Base-by-base conservation (phyloP, 176 grass and related monocot genomes). In the Oryza glumipatula region DNA sequence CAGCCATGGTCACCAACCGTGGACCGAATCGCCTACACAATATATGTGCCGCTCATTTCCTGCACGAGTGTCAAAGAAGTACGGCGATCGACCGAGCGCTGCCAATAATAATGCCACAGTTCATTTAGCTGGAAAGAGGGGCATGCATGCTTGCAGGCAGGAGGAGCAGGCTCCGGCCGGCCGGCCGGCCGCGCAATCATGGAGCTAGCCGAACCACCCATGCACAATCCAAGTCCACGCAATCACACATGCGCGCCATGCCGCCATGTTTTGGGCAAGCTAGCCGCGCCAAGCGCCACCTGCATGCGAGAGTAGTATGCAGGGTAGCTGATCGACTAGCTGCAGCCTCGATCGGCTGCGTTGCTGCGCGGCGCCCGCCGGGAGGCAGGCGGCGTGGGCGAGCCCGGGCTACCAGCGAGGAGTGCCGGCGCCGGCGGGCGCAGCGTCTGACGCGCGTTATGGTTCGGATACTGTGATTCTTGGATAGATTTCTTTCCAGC, bases 191-290 rank as follows among this genome's bases (percentile, higher is more conserved):
- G 21, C 21, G 17, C 65, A 52, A 58, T 70, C 32, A 70, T 63
- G 21, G 21, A 70, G 22, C 8, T 21, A 63, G 58, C 54, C 2
- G 47, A 63, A 23, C 58, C 19, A 30, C 58, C 10, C 4, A 54
- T 36, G 35, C 35, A 36, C 6, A 61, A 24, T 23, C 17, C 65
- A 70, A 68, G 79, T 56, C 66, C 66, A 81, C 79, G 69, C 79
- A 71, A 71, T 23, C 21, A 71, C 67, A 71, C 33, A 81, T 71
- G 67, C 48, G 17, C 21, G 21, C 19, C 67, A 81, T 81, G 48
- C 33, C 48, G 13, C 49, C 21, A n/a, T 81, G 67, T 24, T 60
- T 15, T 41, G 67, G 66, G 43, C 13, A 0, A 28, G 35, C 21
- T 13, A 39, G 19, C 65, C 38, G 47, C 47, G 47, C 12, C 43